Base-by-base conservation (phyloP, 345 rosid genomes). In the Eucalyptus tenuipes region DNA sequence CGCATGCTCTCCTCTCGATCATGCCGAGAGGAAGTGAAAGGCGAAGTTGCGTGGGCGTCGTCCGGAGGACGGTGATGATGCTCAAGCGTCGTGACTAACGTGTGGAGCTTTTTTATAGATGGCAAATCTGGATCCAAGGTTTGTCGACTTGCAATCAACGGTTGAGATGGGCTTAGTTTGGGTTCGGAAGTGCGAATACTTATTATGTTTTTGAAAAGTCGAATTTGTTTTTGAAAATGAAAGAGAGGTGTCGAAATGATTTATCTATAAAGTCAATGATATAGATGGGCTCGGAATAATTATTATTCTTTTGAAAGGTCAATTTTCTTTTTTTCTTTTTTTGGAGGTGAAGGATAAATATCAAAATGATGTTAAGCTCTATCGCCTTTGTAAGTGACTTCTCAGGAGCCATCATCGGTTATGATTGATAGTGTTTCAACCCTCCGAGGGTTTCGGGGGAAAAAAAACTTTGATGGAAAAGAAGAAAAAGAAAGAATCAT, bases 121-220 rank as follows among this genome's bases (percentile, higher is more conserved):
- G 27, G 45, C 81, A 18, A 71, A 5, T 4, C 22, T 3, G 4
- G 37, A 68, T 15, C 42, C 22, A 4, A 2, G 22, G 8, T 22
- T 11, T 31, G 5, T 8, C 11, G 0, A 5, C 2, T 10, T 15
- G n/a, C 1, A 45, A 71, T 71, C 81, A 8, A 71, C 8, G 81
- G 45, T 37, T 71, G 2, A 20, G 45, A 71, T 71, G 81, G 0
- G 13, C 8, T 71, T 42, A n/a, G n/a, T 64, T 29, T 15, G 14
- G 5, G 18, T 24, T 25, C 14, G 7, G 1, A 25, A 55, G 0
- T 25, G 7, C 25, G n/a, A 0, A 25, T 25, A 55, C 6, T 4
- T 55, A 50, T 50, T 50, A 25, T 4, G 3, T 55, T 55, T 55
- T 55, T 55, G 1, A 24, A 55, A 55, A 10, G 5, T 25, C 4